phyloP scores from a whole-genome alignment of 2,329 filamentous ascomycete genomes.

The Remersonia thermophila region DNA sequence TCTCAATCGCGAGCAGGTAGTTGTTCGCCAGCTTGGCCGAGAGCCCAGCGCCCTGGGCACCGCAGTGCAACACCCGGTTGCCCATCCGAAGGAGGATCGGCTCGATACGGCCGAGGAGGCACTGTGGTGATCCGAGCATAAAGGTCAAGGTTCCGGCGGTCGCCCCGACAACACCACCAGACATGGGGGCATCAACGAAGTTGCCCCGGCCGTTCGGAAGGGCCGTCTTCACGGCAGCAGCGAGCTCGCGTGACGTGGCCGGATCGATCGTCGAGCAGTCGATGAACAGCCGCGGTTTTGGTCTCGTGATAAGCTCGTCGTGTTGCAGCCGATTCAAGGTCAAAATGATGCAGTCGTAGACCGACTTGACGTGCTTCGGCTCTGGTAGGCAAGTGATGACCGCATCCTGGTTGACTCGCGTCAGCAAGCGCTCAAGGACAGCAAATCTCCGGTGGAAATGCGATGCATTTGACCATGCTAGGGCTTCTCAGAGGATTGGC shows the following conservation, averaged over 20 bases:
- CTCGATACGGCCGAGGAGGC: conserved; percentile 51
- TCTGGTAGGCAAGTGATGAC: conserved; percentile 85
- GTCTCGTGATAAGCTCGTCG: conserved; percentile 32
- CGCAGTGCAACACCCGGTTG: conserved; percentile 73
- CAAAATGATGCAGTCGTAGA: conserved; percentile 58
- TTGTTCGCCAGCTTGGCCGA: conserved; percentile 95
- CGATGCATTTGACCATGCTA: not conserved
- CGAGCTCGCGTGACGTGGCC: conserved; percentile 66
- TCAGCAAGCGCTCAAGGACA: conserved; percentile 8
- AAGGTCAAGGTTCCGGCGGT: conserved; percentile 81
- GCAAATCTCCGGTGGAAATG: no score
- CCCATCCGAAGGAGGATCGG: conserved; percentile 72
- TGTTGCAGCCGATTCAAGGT: conserved; percentile 32
- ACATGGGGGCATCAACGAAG: conserved; percentile 95
- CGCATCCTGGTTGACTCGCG: conserved; percentile 19
- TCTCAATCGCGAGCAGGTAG: conserved; percentile 88
- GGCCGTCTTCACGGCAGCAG: conserved; percentile 46
- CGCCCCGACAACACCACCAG: conserved; percentile 86
- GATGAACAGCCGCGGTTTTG: conserved; percentile 66
- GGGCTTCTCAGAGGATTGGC: conserved; percentile 59
- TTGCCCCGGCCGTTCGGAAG: conserved; percentile 50
- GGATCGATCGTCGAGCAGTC: conserved; percentile 97
- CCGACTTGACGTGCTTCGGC: conserved; percentile 71
- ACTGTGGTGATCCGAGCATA: conserved; percentile 67
- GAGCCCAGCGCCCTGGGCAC: conserved; percentile 70